Evolutionary conservation across 441 rosid genomes (phyloP), one percentile per base, ranked within the genome.

Genomic region (Pelargonium cotyledonis): DNA sequence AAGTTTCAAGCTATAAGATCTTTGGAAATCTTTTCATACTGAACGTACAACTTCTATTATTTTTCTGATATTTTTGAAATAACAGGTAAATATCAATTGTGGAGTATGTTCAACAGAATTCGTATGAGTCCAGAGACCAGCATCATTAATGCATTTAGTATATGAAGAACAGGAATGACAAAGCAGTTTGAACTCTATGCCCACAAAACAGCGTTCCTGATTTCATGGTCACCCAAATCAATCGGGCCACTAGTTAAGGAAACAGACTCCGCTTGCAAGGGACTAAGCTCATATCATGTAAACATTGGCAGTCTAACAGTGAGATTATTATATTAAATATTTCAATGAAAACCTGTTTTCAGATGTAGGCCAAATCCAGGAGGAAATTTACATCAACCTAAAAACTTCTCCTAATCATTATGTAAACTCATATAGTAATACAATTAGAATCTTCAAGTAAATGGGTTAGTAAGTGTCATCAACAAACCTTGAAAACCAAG

Each of bases 401-500:
- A 8, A 23, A 60, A 60, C 8, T 21, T 60, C 21, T 60, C 15
- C 64, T 18, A 18, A 57, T 19, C 64, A 60, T 9, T 60, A 21
- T 8, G 64, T 23, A 43, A 65, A 44, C 64, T 29, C 73, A 72
- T 57, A 29, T n/a, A 63, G 44, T 31, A 60, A 53, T 14, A 53
- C 18, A 53, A 16, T 53, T 15, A 53, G 60, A 60, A 60, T 60
- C 64, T 60, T 23, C 11, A 60, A 21, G 2, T 23, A 60, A 60
- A 60, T 46, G 12, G 11, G 38, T 23, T 9, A 8, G 10, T 3
- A 15, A 60, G 35, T 60, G 11, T 23, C 35, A 60, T 67, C 16
- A 74, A 71, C 76, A 76, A 68, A 94, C 98, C 97, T 94, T 73
- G 98, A 94, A 87, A 91, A 91, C 98, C 96, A 94, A 69, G 98